Percentiles rank a stretch among this genome's conserved stretches.
These are phyloP conservation scores for Aspergillus udagawae DNA, from an alignment of 2,329 filamentous ascomycete species.

Conservation along the genomic window DNA sequence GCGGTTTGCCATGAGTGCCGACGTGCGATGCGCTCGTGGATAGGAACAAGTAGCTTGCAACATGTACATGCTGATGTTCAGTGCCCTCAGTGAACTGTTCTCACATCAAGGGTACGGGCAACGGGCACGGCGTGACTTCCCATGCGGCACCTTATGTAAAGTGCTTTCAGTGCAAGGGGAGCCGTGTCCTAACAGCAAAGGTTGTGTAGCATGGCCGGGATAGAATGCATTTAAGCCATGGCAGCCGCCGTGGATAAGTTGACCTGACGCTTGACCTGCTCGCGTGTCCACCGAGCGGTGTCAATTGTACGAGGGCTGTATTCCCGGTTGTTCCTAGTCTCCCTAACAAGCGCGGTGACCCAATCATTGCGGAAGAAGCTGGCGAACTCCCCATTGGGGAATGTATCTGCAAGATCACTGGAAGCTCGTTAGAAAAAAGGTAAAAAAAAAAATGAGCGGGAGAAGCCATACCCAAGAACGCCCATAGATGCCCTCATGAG, in stretches of 20 bases:
- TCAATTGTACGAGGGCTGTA: slow-evolving; percentile 82
- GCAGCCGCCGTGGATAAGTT: slow-evolving; percentile 34
- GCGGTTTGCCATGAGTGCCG: background rate
- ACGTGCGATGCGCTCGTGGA: slow-evolving; percentile 5
- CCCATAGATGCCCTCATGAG: slow-evolving; percentile 94
- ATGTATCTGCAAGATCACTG: slow-evolving; percentile 90
- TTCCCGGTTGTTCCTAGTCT: slow-evolving; percentile 84
- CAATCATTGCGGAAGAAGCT: slow-evolving; percentile 86
- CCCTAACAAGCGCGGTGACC: slow-evolving; percentile 84
- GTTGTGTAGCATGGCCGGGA: slow-evolving; percentile 2
- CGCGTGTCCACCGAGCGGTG: slow-evolving; percentile 93
- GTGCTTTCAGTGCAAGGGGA: slow-evolving; percentile 11
- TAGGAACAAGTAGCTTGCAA: slow-evolving; percentile 1
- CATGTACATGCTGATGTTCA: slow-evolving; percentile 9
- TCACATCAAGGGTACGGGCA: slow-evolving; percentile 6
- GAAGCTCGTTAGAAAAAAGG: background rate
- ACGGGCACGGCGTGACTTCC: slow-evolving; percentile 17
- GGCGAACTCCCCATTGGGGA: slow-evolving; percentile 82
- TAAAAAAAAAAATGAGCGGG: slow-evolving; percentile 1
- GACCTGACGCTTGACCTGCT: slow-evolving; percentile 89
- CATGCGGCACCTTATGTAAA: slow-evolving; percentile 9
- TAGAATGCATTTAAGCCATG: slow-evolving; percentile 31
- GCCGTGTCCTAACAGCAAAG: slow-evolving; percentile 9
- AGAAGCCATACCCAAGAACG: slow-evolving; percentile 75
- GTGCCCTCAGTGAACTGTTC: slow-evolving; percentile 5